A percentile compares a stretch with the other conserved stretches of the same genome.
These are phyloP conservation scores for Globomyces pollinis-pini DNA, from an alignment of 192 early-diverging fungal genomes.

Conservation along the genomic window DNA sequence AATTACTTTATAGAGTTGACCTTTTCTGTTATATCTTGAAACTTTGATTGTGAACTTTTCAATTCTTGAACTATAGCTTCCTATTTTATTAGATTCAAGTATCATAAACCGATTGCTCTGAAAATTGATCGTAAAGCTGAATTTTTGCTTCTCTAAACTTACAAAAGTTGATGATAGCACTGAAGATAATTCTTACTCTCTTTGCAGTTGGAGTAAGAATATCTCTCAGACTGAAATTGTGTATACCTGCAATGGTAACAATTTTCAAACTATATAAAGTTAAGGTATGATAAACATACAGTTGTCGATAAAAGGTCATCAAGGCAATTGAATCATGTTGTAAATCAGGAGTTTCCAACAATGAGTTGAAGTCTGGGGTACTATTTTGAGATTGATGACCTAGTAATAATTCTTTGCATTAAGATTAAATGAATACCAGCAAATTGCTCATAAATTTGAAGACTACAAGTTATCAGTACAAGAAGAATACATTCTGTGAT, in stretches of 20 bases:
- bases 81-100: background rate
- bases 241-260: slow-evolving; percentile 46
- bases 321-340: slow-evolving; percentile 57
- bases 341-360: slow-evolving; percentile 39
- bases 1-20: slow-evolving; percentile 41
- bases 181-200: slow-evolving; percentile 62
- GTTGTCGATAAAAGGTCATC: slow-evolving; percentile 56
- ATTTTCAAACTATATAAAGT: slow-evolving; percentile 5
- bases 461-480: too few species aligned
- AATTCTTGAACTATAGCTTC: slow-evolving; percentile 17
- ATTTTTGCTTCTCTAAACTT: slow-evolving; percentile 81
- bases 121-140: slow-evolving; percentile 55
- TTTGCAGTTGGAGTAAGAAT: slow-evolving; percentile 68
- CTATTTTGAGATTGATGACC: slow-evolving; percentile 22
- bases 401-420: slow-evolving; percentile 59
- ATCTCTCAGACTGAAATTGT: slow-evolving; percentile 71
- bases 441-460: slow-evolving; percentile 65
- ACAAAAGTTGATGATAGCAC: slow-evolving; percentile 81
- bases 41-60: slow-evolving; percentile 38
- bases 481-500: slow-evolving; percentile 59
- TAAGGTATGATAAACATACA: slow-evolving; percentile 32
- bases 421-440: too few species aligned
- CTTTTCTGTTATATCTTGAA: slow-evolving; percentile 43
- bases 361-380: slow-evolving; percentile 16
- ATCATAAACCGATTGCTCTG: slow-evolving; percentile 42